Evolutionary conservation across 106 monocot genomes (phyloP).

Genomic region (Ottelia alismoides): DNA sequence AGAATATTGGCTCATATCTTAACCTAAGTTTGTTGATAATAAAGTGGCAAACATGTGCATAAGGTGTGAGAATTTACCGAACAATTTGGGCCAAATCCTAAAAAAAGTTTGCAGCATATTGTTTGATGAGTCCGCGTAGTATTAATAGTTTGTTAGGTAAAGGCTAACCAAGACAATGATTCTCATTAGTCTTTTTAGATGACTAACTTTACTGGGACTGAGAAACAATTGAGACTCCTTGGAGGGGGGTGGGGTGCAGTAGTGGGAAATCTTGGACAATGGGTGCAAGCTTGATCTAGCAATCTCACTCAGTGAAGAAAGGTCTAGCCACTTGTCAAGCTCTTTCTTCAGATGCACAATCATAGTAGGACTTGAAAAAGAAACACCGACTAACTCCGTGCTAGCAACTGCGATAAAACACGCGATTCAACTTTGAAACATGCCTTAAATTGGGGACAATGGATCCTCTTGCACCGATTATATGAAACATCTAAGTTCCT

Average conservation of each 20-base stretch:
- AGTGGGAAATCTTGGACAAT: slow-evolving; percentile 9
- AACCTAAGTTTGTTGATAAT: too few species aligned
- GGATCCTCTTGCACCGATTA: too few species aligned
- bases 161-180: slow-evolving; percentile 11
- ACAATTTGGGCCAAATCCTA: slow-evolving; percentile 2
- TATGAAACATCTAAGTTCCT: too few species aligned
- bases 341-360: slow-evolving; percentile 5
- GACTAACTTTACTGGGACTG: slow-evolving; percentile 3
- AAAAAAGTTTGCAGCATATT: background rate
- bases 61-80: background rate
- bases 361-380: slow-evolving; percentile 3
- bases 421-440: too few species aligned
- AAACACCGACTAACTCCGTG: background rate
- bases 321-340: slow-evolving; percentile 11
- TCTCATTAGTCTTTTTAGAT: slow-evolving; percentile 3
- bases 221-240: background rate
- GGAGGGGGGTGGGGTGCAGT: background rate
- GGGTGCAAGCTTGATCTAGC: slow-evolving; percentile 14
- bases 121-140: slow-evolving; percentile 10
- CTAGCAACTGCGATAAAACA: background rate
- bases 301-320: slow-evolving; percentile 22
- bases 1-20: too few species aligned
- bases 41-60: background rate
- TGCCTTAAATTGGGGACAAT: too few species aligned
- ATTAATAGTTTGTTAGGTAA: slow-evolving; percentile 8